Percentiles rank a stretch among this genome's conserved stretches.
These are phyloP conservation scores for Boletus barrowsii DNA, from an alignment of 768 basidiomycete genomes.

Conservation along the genomic window DNA sequence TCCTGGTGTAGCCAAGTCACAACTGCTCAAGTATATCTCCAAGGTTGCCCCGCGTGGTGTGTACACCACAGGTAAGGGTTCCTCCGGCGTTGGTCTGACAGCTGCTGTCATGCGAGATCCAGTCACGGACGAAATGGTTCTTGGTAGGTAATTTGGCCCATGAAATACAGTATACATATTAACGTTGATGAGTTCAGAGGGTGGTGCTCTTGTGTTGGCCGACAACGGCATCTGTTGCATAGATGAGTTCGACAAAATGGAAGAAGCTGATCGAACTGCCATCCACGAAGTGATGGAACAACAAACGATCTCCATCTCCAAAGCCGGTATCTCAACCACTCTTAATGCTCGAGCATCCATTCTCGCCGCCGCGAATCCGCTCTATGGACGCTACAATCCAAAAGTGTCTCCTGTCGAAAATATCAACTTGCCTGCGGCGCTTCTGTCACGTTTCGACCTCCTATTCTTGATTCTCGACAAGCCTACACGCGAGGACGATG, in stretches of 20 bases:
- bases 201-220: slow-evolving; percentile 96
- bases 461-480: slow-evolving; percentile 97
- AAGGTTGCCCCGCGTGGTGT: slow-evolving; percentile 97
- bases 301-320: slow-evolving; percentile 99
- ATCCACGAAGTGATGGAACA: slow-evolving; percentile 99
- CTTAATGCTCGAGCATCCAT: slow-evolving; percentile 97
- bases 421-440: slow-evolving; percentile 96
- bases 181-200: slow-evolving; percentile 58
- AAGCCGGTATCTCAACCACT: slow-evolving; percentile 98
- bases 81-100: slow-evolving; percentile 97
- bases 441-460: slow-evolving; percentile 94
- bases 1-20: slow-evolving; percentile 98
- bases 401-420: slow-evolving; percentile 98
- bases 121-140: slow-evolving; percentile 98
- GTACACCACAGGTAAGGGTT: slow-evolving; percentile 98
- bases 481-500: slow-evolving; percentile 91
- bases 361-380: slow-evolving; percentile 95
- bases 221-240: slow-evolving; percentile 99
- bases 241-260: slow-evolving; percentile 99
- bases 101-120: slow-evolving; percentile 99
- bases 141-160: slow-evolving; percentile 58
- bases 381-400: slow-evolving; percentile 97
- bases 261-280: slow-evolving; percentile 93
- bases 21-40: slow-evolving; percentile 95
- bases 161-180: neutral